phyloP scores from a whole-genome alignment of 1,139 yeast genomes.

The Pichia sp. region DNA sequence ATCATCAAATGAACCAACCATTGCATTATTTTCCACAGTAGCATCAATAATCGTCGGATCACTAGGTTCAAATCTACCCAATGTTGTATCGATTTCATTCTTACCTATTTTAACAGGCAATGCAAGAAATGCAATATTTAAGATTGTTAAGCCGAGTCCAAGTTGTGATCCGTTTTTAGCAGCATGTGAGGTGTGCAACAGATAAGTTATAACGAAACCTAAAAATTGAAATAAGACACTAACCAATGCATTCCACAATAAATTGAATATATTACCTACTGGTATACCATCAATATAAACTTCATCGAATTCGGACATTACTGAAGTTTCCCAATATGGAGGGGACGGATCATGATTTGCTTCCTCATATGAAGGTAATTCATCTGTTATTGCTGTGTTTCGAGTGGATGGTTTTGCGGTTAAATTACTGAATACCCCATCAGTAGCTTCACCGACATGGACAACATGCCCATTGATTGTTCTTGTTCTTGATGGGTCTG shows the following conservation, averaged over 20 bases:
- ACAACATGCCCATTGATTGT: conserved; percentile 13
- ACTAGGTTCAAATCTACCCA: conserved; percentile 40
- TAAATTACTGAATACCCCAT: conserved; percentile 89
- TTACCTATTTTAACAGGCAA: conserved; percentile 40
- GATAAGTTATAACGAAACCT: conserved; percentile 85
- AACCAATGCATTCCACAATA: conserved; percentile 84
- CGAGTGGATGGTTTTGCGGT: conserved; percentile 58
- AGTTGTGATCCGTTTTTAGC: conserved; percentile 94
- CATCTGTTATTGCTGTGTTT: conserved; percentile 38
- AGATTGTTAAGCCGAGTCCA: conserved; percentile 82
- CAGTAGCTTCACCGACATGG: conserved; percentile 45
- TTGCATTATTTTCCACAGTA: conserved; percentile 28
- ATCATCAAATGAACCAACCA: conserved; percentile 42
- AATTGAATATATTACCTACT: conserved; percentile 85
- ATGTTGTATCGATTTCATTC: conserved; percentile 26
- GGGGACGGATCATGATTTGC: conserved; percentile 95
- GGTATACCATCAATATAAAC: conserved; percentile 93
- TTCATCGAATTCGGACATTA: conserved; percentile 83
- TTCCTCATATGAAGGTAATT: conserved; percentile 92
- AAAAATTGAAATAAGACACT: conserved; percentile 88
- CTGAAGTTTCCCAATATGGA: conserved; percentile 92
- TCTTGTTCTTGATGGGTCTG: conserved; percentile 13
- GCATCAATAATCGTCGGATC: conserved; percentile 50
- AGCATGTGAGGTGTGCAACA: conserved; percentile 93
- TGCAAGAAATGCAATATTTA: conserved; percentile 69